Base-by-base conservation (phyloP, 441 rosid species). In the Pelargonium australe region DNA sequence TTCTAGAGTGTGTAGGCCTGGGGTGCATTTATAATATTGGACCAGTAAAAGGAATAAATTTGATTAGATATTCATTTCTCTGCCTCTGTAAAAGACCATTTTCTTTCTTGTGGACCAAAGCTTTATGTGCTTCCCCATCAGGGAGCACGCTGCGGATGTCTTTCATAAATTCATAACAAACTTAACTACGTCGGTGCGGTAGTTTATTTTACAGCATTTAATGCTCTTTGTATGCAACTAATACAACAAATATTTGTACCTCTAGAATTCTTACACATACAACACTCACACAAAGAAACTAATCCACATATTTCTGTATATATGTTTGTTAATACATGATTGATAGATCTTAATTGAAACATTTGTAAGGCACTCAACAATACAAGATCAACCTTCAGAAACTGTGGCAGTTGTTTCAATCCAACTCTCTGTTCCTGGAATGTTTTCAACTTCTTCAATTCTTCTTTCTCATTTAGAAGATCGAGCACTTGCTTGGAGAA, bases 401-500 rank as follows among this genome's bases (percentile, higher is more conserved):
- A 67, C 69, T 73, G 73, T 82, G n/a, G 71, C 91, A 51, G 79
- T 75, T 81, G 84, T 86, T 78, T 81, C 91, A 12, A 77, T 94
- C 71, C 89, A 86, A 79, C 96, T 94, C 68, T 87, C 92, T 58
- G 66, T 80, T 67, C 77, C 43, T 77, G 92, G 85, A 75, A 84
- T 88, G 66, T 83, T 80, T 73, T 72, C 80, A 68, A 88, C 96
- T 73, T 85, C 90, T 70, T 72, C 89, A 64, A 75, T 94, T 65
- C 74, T 81, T 61, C 71, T 89, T 68, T 83, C 95, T 64, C 81
- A 83, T 73, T 67, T 81, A 74, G 86, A 84, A 86, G 79, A 83
- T 77, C 88, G 72, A 79, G 70, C 84, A 75, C 71, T 88, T 76
- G 91, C 94, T 77, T 91, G 96, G 95, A 85, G 96, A 85, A 91